Base-by-base conservation (phyloP, 2,329 filamentous ascomycete genomes). In the Aspergillus brasiliensis region DNA sequence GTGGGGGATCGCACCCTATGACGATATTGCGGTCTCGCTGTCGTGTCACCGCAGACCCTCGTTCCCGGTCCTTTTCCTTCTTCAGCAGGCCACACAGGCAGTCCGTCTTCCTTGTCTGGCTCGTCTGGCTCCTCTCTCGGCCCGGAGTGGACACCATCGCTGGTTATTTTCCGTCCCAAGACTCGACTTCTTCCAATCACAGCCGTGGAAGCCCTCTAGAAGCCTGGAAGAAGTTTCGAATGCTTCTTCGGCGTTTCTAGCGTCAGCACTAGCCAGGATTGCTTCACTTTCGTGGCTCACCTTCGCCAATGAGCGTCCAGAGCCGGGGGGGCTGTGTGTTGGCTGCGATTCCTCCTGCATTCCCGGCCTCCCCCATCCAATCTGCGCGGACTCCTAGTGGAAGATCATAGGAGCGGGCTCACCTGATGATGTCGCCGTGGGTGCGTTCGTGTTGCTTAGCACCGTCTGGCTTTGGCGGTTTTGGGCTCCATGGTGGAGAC, bases 211-310 rank as follows among this genome's bases (percentile, higher is more conserved):
- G 51, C 31, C 37, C 54, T 46, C 66, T 67, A 67, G 66, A 68
- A 68, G 59, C 40, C 51, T 59, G 61, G 40, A 60, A 61, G 63
- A 67, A 68, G 58, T 46, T 62, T 62, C 61, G 38, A 55, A 61
- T 56, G 56, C 54, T 67, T 68, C 65, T 48, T 60, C 64, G 51
- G 53, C 53, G 60, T 64, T 68, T 67, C 65, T 68, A 67, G 66
- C 62, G 66, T 62, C 58, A 62, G 62, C 65, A 54, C 54, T 60
- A 59, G 60, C 63, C 59, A 57, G 65, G 63, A 62, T 65, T 56
- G 58, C 61, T 49, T 60, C 59, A 64, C 56, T 63, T 49, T 48
- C 17, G 34, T 25, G 38, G 23, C 21, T 13, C 19, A 19, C 10
- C 23, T 23, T 27, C 58, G 19, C 65, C 65, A 67, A 67, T 66